Evolutionary conservation across 345 rosid species (phyloP).

Genomic region (Eucalyptus regnans): DNA sequence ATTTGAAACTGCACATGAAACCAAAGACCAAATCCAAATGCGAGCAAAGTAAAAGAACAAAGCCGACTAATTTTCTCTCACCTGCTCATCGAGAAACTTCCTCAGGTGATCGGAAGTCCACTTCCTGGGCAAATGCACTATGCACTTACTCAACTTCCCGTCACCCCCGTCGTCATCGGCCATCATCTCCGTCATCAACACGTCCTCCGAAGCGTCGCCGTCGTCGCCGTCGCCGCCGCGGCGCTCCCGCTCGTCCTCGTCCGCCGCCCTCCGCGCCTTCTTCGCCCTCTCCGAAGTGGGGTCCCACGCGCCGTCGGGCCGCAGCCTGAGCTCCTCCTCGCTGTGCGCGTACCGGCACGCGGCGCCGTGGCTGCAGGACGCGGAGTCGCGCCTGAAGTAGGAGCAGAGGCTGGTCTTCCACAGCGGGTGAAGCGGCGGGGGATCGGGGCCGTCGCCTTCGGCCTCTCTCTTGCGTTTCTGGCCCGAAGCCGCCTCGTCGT

Average conservation of each 20-base stretch:
- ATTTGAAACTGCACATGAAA: background rate
- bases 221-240: too few relatives aligned
- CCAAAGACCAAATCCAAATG: background rate
- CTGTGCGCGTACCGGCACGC: constrained; percentile 82
- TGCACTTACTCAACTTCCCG: constrained; percentile 52
- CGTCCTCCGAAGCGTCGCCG: constrained; percentile 11
- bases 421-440: constrained; percentile 17
- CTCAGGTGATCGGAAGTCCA: constrained; percentile 55
- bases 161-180: constrained; percentile 9
- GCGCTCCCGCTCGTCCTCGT: background rate
- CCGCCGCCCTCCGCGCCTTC: constrained; percentile 30
- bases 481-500: background rate
- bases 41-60: background rate
- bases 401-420: constrained; percentile 86
- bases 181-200: constrained; percentile 7
- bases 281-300: constrained; percentile 85
- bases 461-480: constrained; percentile 69
- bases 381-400: constrained; percentile 52
- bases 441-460: background rate
- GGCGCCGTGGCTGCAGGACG: constrained; percentile 60
- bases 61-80: constrained; percentile 2
- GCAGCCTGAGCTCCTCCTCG: constrained; percentile 68
- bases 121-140: constrained; percentile 62
- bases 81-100: constrained; percentile 58
- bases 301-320: constrained; percentile 90